These are phyloP conservation scores for Fusarium sp. DNA, from an alignment of 2,329 filamentous ascomycete species.

Conservation along the genomic window DNA sequence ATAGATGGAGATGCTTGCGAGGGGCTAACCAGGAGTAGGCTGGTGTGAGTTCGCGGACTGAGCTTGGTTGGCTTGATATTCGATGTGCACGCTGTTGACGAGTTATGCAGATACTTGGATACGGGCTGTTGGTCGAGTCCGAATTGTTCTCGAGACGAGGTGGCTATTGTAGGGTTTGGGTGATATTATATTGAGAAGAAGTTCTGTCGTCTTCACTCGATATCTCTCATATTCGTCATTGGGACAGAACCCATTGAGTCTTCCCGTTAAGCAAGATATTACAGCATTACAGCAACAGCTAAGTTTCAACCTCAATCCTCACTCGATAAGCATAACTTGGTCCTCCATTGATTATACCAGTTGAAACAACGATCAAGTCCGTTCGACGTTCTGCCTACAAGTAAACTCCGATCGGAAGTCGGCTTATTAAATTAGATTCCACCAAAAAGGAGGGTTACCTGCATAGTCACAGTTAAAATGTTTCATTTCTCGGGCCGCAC, in stretches of 20 bases:
- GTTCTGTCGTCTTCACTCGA: not conserved
- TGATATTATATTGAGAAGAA: too few relatives aligned
- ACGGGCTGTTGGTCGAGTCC: not conserved
- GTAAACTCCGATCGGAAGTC: not conserved
- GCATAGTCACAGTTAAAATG: not conserved
- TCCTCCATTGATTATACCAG: not conserved
- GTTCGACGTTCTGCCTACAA: not conserved
- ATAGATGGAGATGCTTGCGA: not conserved
- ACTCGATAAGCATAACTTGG: not conserved
- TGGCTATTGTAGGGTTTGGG: not conserved
- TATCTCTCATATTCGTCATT: not conserved
- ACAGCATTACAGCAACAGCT: not conserved
- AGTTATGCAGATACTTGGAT: not conserved
- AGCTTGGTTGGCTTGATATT: not conserved
- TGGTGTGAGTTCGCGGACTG: constrained; percentile 6
- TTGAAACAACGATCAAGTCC: not conserved
- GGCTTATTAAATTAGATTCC: not conserved
- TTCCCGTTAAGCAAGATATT: not conserved
- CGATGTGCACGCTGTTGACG: not conserved
- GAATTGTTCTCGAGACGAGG: not conserved
- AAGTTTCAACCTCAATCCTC: not conserved
- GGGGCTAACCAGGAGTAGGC: constrained; percentile 15
- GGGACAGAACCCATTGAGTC: too few relatives aligned
- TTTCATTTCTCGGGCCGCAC: constrained; percentile 27
- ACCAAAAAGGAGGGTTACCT: constrained; percentile 1